phyloP scores from a whole-genome alignment of 1,284 basidiomycete species.

The Volvariella surrecta region DNA sequence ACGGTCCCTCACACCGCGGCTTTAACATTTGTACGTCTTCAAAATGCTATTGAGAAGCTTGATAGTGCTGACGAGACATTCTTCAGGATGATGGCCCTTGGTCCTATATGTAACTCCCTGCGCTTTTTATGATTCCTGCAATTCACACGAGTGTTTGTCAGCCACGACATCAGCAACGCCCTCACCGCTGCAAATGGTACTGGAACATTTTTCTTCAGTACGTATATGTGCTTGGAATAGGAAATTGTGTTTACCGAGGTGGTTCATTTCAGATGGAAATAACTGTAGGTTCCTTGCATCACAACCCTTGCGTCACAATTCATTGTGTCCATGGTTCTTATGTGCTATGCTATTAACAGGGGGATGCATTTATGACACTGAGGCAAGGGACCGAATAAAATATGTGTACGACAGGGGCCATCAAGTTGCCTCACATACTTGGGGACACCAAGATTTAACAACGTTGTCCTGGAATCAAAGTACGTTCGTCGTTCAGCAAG shows the following conservation, averaged over 20 bases:
- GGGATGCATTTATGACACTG: slow-evolving; percentile 43
- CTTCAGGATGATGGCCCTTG: slow-evolving; percentile 40
- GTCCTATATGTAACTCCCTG: slow-evolving; percentile 23
- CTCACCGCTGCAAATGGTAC: slow-evolving; percentile 31
- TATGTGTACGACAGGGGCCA: slow-evolving; percentile 32
- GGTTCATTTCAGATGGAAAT: slow-evolving; percentile 23
- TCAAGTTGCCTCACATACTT: slow-evolving; percentile 47
- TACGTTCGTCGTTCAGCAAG: slow-evolving; percentile 13
- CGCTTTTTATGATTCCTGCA: background rate
- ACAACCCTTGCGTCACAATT: slow-evolving; percentile 13
- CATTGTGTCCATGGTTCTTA: background rate
- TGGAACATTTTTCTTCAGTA: slow-evolving; percentile 51
- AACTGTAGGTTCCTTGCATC: slow-evolving; percentile 22
- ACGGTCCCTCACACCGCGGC: slow-evolving; percentile 17
- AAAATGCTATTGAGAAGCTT: background rate
- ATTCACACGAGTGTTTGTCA: slow-evolving; percentile 9
- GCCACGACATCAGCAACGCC: slow-evolving; percentile 29
- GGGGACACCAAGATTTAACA: slow-evolving; percentile 40
- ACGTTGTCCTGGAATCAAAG: slow-evolving; percentile 31
- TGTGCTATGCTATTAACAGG: slow-evolving; percentile 14
- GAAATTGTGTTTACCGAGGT: too few species aligned
- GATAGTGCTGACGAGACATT: background rate
- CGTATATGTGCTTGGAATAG: slow-evolving; percentile 9
- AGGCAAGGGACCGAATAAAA: slow-evolving; percentile 21
- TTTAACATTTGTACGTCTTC: slow-evolving; percentile 17